Base-by-base conservation (phyloP, 2,329 filamentous ascomycete species). In the Seiridium cupressi region DNA sequence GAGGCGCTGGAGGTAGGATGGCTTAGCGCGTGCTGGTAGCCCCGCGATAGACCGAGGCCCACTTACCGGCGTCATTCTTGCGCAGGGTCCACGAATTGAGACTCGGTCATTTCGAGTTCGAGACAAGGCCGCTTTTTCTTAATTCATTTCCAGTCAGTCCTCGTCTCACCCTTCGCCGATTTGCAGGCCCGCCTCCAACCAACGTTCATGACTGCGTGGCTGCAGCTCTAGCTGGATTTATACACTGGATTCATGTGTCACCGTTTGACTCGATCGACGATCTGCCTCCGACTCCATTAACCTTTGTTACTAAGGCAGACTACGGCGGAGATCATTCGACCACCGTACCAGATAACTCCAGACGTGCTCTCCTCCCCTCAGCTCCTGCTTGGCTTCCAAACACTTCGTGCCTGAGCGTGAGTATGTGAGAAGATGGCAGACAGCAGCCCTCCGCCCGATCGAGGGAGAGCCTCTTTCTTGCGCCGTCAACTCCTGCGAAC, bases 401-500 rank as follows among this genome's bases (percentile, higher is more conserved):
- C 34, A 35, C 10, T 11, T 13, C 48, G 32, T 35, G 9, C 38
- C 7, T 42, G 38, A 7, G 7, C 38, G 7, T 7, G 7, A 54
- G 44, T 46, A 51, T 56, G 46, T 36, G 51, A 34, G 7, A 57
- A 46, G 36, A 61, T 59, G 60, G 51, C 56, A 35, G 57, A 58
- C 48, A 46, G 36, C 38, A 59, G 49, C 38, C 49, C 57, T 42
- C 38, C 60, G 38, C 57, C 57, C 47, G 60, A 62, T 35, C 44
- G 18, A 26, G 36, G 53, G 13, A 53, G 55, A 31, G 36, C 55
- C 54, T 60, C 63, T 8, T 47, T 58, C 18, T 31, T 60, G n/a
- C 54, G 54, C 31, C 54, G 55, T 48, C 63, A 58, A 44, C 63
- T 51, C 38, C 44, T 60, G 26, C 44, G 42, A 47, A 57, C 59